Evolutionary conservation across 2,329 filamentous ascomycete genomes (phyloP).

Genomic region (Fusarium beomiforme): DNA sequence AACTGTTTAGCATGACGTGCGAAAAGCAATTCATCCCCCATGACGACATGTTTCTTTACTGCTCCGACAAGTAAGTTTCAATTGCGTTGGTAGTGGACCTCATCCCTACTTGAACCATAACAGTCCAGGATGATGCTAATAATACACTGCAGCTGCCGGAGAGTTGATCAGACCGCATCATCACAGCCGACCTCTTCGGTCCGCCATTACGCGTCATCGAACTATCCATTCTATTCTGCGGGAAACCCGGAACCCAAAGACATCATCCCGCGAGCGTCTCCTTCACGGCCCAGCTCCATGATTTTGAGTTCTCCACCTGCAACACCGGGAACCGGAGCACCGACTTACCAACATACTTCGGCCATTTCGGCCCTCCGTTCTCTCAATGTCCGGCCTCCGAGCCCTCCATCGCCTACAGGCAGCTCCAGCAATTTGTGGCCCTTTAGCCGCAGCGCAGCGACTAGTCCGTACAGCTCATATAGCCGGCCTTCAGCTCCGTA

Average conservation of each 20-base stretch:
- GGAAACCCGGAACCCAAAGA: conserved; percentile 65
- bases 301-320: conserved; percentile 64
- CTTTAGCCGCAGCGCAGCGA: conserved; percentile 61
- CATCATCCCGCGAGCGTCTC: conserved; percentile 71
- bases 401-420: conserved; percentile 63
- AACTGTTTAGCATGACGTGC: conserved; percentile 66
- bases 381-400: conserved; percentile 63
- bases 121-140: conserved; percentile 34
- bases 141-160: conserved; percentile 58
- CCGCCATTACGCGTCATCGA: conserved; percentile 48
- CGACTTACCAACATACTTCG: conserved; percentile 55
- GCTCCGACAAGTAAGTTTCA: conserved; percentile 67
- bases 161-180: conserved; percentile 59
- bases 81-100: conserved; percentile 27
- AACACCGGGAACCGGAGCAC: conserved; percentile 52
- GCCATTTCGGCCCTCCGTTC: conserved; percentile 67
- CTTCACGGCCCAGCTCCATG: conserved; percentile 67
- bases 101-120: conserved; percentile 10
- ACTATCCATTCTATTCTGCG: conserved; percentile 57
- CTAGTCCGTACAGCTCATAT: conserved; percentile 65
- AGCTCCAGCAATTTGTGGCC: conserved; percentile 61
- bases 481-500: conserved; percentile 52
- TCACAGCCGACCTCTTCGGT: conserved; percentile 43
- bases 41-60: conserved; percentile 68
- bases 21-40: conserved; percentile 72